Evolutionary conservation across 352 stramenopile species (phyloP), one percentile per base, ranked within the genome.

Genomic region (Globisporangium viniferum): DNA sequence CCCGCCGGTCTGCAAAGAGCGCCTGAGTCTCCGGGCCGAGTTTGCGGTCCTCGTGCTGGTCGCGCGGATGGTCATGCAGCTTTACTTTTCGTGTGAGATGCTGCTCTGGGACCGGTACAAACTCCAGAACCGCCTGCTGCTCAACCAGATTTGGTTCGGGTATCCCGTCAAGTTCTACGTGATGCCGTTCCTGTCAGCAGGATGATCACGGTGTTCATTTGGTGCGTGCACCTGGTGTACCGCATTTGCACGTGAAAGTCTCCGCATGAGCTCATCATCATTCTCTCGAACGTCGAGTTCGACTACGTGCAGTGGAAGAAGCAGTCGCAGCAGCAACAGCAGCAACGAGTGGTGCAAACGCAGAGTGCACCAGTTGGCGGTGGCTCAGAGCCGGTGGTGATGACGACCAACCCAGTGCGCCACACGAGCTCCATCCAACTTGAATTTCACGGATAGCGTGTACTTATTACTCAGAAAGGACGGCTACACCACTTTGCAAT

Each of bases 61-160:
- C 2, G 4, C 67, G 0, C 62, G 68, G n/a, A 46, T 79, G 49
- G 15, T 27, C 8, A 64, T 62, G 14, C 66, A 73, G 39, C 20
- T 74, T 2, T 49, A 49, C 20, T 48, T 70, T 31, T 39, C 31
- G 22, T 41, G 27, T 22, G 64, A 71, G 44, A 54, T 75, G 20
- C 29, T 73, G 35, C 6, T 79, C 8, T 33, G 69, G 18, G 67
- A 67, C 46, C 27, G 24, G 5, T 64, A 63, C 44, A n/a, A 51
- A 9, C 49, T 73, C 3, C 70, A 66, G 33, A 67, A 79, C 18
- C 70, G 68, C 0, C 20, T 64, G 22, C 31, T 77, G 0, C 35
- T 67, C 10, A 24, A 63, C 59, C 12, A 54, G 18, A 9, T 35
- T 2, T 29, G 66, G 35, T 18, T 59, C 9, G 60, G 36, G 7